Base-by-base conservation (phyloP, 2,329 filamentous ascomycete species). In the Plenodomus tracheiphilus region DNA sequence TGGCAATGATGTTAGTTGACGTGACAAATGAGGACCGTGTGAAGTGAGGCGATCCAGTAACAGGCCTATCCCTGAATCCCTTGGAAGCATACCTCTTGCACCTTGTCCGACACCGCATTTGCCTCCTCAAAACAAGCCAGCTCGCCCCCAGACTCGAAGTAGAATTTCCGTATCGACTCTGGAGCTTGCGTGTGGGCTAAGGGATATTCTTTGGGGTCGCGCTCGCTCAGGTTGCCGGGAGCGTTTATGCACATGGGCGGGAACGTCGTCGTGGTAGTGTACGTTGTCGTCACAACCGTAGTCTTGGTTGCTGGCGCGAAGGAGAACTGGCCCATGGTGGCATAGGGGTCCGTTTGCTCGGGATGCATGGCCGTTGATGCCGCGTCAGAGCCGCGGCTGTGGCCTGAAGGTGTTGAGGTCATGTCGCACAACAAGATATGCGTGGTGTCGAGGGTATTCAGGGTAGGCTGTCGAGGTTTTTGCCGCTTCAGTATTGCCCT, bases 201-300 rank as follows among this genome's bases (percentile, higher is more conserved):
- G 34, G 94, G 94, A 70, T 96, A 99, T 62, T 94, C 85, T 70
- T 95, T 96, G 13, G 87, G 81, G 72, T 97, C 91, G 49, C 96
- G 83, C 45, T 86, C 81, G 50, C 82, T 78, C 28, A 91, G 80
- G 43, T 85, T 83, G 44, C 84, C 83, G 19, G 90, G 87, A 50
- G 89, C 83, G 57, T 85, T 85, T 59, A 96, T 84, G 47, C 89
- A 79, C 49, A 97, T 79, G n/a, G 91, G 91, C 39, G 93, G 92
- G 59, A 94, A 95, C 15, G 79, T 73, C 74, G 90, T 80, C 71
- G 86, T 91, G 1, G 92, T 95, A 0, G 91, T 96, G 0, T 91
- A 97, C 0, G 92, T 97, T 0, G 93, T 97, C 1, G 92, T 96
- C 54, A 96, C 85, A 10, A 85, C 80, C 0, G 84, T 86, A 10